Conservation (phyloP, 2,329 filamentous ascomycete genomes). For the Hymenotorrendiella dingleyae region DNA sequence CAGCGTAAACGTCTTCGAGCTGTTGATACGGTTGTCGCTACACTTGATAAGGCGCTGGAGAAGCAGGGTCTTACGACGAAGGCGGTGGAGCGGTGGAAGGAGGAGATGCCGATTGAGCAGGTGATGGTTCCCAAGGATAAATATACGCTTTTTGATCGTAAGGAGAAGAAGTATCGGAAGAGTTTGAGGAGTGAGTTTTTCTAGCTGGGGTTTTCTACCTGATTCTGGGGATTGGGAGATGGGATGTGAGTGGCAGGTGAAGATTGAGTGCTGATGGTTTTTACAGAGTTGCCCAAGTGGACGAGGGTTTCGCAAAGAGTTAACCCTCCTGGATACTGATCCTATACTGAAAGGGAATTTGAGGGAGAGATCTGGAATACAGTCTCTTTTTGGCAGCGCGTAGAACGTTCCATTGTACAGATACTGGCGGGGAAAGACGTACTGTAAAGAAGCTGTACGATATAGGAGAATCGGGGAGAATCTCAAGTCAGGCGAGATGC, state of each 20-base stretch:
- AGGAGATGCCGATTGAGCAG: slow-evolving; percentile 89
- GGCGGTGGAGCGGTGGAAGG: slow-evolving; percentile 84
- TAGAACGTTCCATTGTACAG: no score
- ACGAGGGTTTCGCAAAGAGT: slow-evolving; percentile 89
- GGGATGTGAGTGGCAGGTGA: background rate
- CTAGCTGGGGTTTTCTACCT: background rate
- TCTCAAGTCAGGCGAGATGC: no score
- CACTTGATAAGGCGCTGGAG: slow-evolving; percentile 70
- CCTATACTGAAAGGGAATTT: no score
- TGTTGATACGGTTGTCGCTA: slow-evolving; percentile 83
- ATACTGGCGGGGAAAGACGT: slow-evolving; percentile 12
- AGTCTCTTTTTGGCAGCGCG: no score
- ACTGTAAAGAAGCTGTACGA: slow-evolving; percentile 14
- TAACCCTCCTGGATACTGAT: slow-evolving; percentile 86
- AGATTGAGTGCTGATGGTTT: slow-evolving; percentile 6
- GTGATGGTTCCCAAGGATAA: slow-evolving; percentile 97
- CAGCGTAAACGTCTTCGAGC: slow-evolving; percentile 77
- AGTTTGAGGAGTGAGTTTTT: slow-evolving; percentile 80
- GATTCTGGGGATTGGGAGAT: background rate
- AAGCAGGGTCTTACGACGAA: slow-evolving; percentile 67
- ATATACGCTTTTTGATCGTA: slow-evolving; percentile 96
- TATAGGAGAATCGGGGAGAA: no score
- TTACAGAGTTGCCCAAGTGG: slow-evolving; percentile 78
- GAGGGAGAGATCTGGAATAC: background rate
- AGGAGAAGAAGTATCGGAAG: slow-evolving; percentile 93